phyloP scores from a whole-genome alignment of 2,329 filamentous ascomycete species.

The Fusarium algeriense region DNA sequence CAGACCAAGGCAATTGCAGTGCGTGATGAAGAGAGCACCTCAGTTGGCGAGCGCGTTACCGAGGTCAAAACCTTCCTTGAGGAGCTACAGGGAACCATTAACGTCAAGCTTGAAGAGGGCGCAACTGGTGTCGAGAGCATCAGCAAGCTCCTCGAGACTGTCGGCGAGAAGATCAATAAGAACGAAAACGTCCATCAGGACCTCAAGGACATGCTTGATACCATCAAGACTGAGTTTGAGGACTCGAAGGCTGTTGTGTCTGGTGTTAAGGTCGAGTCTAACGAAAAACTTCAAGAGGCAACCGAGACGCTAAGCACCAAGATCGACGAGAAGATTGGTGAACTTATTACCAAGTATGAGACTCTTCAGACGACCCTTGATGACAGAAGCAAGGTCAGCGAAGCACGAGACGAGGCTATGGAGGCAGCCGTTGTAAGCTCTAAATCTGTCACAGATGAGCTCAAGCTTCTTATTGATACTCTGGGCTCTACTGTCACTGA shows the following conservation, averaged over 20 bases:
- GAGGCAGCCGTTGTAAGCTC: slow-evolving; percentile 80
- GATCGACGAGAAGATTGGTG: slow-evolving; percentile 75
- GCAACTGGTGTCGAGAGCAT: slow-evolving; percentile 78
- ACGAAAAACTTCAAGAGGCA: slow-evolving; percentile 77
- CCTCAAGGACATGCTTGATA: slow-evolving; percentile 78
- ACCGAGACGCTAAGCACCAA: slow-evolving; percentile 67
- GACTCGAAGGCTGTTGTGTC: slow-evolving; percentile 84
- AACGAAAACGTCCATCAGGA: slow-evolving; percentile 71
- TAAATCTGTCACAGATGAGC: slow-evolving; percentile 85
- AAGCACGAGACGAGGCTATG: slow-evolving; percentile 78
- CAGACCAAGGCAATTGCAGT: slow-evolving; percentile 85
- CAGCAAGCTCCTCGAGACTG: slow-evolving; percentile 74
- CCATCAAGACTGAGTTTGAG: slow-evolving; percentile 88
- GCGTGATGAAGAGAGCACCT: slow-evolving; percentile 84
- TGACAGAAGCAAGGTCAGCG: slow-evolving; percentile 77
- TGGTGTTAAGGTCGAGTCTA: slow-evolving; percentile 83
- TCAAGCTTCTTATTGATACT: slow-evolving; percentile 87
- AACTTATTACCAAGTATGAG: slow-evolving; percentile 88
- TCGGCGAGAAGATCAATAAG: slow-evolving; percentile 72
- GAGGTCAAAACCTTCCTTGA: slow-evolving; percentile 83
- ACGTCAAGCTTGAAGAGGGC: slow-evolving; percentile 81
- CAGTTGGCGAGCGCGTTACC: slow-evolving; percentile 80
- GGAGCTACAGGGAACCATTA: slow-evolving; percentile 81
- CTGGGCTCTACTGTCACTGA: slow-evolving; percentile 85
- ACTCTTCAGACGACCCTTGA: slow-evolving; percentile 82